Base-by-base conservation (phyloP, 176 grass and related monocot species). In the Oropetium thomaeum region DNA sequence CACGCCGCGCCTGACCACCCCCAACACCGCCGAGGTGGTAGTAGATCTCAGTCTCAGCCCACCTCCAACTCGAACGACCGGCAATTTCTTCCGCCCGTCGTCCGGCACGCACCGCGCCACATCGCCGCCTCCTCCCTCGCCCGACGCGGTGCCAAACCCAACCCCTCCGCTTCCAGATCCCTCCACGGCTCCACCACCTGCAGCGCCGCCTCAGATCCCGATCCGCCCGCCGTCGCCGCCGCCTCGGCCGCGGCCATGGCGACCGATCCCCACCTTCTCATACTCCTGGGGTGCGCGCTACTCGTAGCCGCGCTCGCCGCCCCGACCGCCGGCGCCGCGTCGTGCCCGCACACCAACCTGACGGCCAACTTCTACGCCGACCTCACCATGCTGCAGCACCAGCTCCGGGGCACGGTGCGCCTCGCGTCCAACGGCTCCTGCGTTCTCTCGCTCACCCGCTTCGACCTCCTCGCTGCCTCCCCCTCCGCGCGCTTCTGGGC, bases 401-500 rank as follows among this genome's bases (percentile, higher is more conserved):
- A 99, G 85, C 92, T 99, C 29, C 89, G 96, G 35, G 96, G 92
- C 53, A 88, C 82, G 74, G 58, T 99, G 54, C 80, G 83, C 23
- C 83, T 99, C 22, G 29, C 89, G 14, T 34, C 71, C 62, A 47
- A 69, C 22, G 86, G 80, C 74, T 48, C 44, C 29, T 99, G 96
- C 82, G 88, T 77, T 33, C 89, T 99, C 65, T 69, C 81, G n/a
- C 70, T 99, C 52, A 58, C 82, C 39, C 83, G 82, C 42, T 92
- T 99, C 87, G 96, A 99, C 82, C 93, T 99, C 89, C 96, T 96
- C 39, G 79, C 92, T 1, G 96, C 89, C 58, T 99, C 96, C 80
- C 63, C 87, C 38, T 65, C 65, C 39, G 89, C 90, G 37, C 88
- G 89, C 35, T 99, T 93, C 90, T 96, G 90, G 80, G 91, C 89